Evolutionary conservation across 139 green algal species (phyloP).

Genomic region (Monoraphidium neglectum): DNA sequence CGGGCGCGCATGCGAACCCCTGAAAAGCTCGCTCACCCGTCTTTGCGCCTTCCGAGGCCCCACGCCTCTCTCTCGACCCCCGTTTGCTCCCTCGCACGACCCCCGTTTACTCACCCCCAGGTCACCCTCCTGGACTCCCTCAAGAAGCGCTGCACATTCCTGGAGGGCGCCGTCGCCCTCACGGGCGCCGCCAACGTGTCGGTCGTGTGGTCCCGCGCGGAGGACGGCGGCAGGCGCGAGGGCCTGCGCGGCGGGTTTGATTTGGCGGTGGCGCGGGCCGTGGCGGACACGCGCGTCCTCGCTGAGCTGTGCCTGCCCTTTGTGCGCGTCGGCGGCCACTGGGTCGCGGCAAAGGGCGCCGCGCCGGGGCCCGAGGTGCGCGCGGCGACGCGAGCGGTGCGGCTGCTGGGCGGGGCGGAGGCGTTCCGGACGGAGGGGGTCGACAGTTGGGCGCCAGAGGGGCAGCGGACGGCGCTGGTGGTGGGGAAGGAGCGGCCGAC

Average conservation of each 20-base stretch:
- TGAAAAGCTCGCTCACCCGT: too few relatives aligned
- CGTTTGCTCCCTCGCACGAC: too few relatives aligned
- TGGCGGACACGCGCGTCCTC: slow-evolving; percentile 82
- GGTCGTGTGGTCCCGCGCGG: slow-evolving; percentile 76
- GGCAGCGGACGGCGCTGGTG: too few relatives aligned
- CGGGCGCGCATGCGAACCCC: too few relatives aligned
- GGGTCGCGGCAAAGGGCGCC: slow-evolving; percentile 86
- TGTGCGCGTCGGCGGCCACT: slow-evolving; percentile 70
- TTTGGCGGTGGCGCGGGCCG: slow-evolving; percentile 81
- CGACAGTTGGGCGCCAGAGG: too few relatives aligned
- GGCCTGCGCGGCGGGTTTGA: slow-evolving; percentile 61
- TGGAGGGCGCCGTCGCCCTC: slow-evolving; percentile 34
- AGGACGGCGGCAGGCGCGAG: slow-evolving; percentile 60
- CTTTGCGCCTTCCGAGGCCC: too few relatives aligned
- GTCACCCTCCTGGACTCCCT: slow-evolving; percentile 87
- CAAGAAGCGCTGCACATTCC: slow-evolving; percentile 74
- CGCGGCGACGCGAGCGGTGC: slow-evolving; percentile 52
- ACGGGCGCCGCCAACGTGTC: slow-evolving; percentile 67
- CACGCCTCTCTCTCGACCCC: too few relatives aligned
- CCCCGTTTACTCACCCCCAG: slow-evolving; percentile 8
- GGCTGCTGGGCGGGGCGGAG: slow-evolving; percentile 70
- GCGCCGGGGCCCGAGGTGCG: slow-evolving; percentile 63
- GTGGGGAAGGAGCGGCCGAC: too few relatives aligned
- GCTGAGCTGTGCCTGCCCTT: slow-evolving; percentile 93
- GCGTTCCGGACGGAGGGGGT: too few relatives aligned